Percentiles rank a stretch among this genome's conserved stretches.
Evolutionary conservation across 768 basidiomycete species (phyloP).

Genomic region (Xerocomus brunneocitrinus): DNA sequence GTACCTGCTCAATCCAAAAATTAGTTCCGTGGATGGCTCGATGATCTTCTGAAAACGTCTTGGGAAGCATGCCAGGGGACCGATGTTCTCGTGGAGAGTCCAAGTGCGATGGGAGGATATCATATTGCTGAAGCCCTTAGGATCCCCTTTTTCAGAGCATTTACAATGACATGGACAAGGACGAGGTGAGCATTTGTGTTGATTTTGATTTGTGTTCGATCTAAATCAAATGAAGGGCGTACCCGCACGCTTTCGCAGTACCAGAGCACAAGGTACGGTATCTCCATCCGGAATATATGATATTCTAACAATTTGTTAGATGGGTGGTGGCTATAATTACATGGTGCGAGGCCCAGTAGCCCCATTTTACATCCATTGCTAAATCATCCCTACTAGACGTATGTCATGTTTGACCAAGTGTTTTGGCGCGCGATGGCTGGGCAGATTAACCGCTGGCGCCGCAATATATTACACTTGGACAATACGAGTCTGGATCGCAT

Average conservation of each 20-base stretch:
- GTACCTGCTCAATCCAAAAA: conserved; percentile 4
- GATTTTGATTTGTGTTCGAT: neutral
- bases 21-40: conserved; percentile 96
- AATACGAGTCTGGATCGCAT: conserved; percentile 90
- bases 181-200: conserved; percentile 51
- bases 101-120: conserved; percentile 94
- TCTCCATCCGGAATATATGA: neutral
- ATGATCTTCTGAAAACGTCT: conserved; percentile 89
- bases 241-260: conserved; percentile 97
- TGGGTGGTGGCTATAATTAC: conserved; percentile 98
- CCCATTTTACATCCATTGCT: conserved; percentile 1
- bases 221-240: conserved; percentile 51
- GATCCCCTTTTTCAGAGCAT: conserved; percentile 93
- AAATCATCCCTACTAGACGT: conserved; percentile 49
- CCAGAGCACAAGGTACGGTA: conserved; percentile 80
- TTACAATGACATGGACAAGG: conserved; percentile 97
- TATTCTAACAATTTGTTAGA: conserved; percentile 41
- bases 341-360: conserved; percentile 59
- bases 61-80: conserved; percentile 97
- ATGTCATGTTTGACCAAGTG: conserved; percentile 96
- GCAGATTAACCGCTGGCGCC: conserved; percentile 93
- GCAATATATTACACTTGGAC: conserved; percentile 66
- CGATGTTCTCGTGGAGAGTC: conserved; percentile 91
- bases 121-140: conserved; percentile 93
- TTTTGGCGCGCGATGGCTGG: conserved; percentile 95